phyloP scores from a whole-genome alignment of 2,329 filamentous ascomycete species.

The Didymella glomerata region DNA sequence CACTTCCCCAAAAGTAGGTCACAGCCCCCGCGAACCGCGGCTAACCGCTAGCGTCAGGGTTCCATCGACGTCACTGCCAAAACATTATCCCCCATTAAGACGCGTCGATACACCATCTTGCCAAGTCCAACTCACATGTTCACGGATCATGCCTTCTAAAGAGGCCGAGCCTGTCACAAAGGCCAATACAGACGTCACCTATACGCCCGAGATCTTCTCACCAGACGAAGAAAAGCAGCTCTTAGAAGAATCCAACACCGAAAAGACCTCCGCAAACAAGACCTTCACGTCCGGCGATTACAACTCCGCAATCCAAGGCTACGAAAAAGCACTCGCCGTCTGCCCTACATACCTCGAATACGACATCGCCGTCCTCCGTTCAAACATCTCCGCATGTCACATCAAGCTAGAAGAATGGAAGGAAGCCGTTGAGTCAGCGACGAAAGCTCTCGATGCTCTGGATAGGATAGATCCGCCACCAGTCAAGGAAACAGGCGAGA shows the following conservation, averaged over 20 bases:
- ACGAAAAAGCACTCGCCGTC: slow-evolving; percentile 78
- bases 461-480: slow-evolving; percentile 64
- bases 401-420: slow-evolving; percentile 88
- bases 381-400: slow-evolving; percentile 89
- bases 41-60: slow-evolving; percentile 23
- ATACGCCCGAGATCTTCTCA: slow-evolving; percentile 41
- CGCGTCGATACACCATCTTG: background rate
- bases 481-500: slow-evolving; percentile 48
- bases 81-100: slow-evolving; percentile 27
- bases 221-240: slow-evolving; percentile 59
- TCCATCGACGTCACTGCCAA: slow-evolving; percentile 32
- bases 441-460: slow-evolving; percentile 75
- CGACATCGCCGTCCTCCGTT: slow-evolving; percentile 84
- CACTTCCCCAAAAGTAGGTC: slow-evolving; percentile 22
- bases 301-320: slow-evolving; percentile 79
- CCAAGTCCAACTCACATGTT: background rate
- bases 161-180: slow-evolving; percentile 14
- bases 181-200: slow-evolving; percentile 11
- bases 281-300: slow-evolving; percentile 79
- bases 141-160: slow-evolving; percentile 18
- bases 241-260: slow-evolving; percentile 72
- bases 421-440: slow-evolving; percentile 77
- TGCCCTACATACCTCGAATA: slow-evolving; percentile 88
- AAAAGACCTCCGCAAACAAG: slow-evolving; percentile 79
- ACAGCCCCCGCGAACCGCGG: slow-evolving; percentile 33